A percentile compares a stretch with the other conserved stretches of the same genome.
These are phyloP conservation scores for Aspergillus cristatus DNA, from an alignment of 495 filamentous ascomycete genomes.

Conservation along the genomic window DNA sequence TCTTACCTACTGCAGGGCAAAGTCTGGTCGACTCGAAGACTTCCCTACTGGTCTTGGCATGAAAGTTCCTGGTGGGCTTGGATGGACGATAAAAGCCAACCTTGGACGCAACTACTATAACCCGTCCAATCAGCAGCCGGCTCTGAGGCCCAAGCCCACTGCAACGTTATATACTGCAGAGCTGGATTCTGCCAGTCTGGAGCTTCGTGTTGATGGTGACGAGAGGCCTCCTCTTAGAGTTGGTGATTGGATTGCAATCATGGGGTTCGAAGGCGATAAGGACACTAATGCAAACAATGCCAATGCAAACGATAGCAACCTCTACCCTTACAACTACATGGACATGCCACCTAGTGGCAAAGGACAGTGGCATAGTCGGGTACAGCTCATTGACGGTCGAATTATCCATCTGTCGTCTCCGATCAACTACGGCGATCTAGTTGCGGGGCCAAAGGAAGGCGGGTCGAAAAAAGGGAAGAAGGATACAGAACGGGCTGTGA, in stretches of 20 bases:
- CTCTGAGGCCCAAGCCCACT: too few species aligned
- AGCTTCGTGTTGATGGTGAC: constrained; percentile 29
- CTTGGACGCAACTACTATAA: neutral
- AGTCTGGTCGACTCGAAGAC: constrained; percentile 35
- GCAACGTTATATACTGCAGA: constrained; percentile 3
- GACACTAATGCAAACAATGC: neutral
- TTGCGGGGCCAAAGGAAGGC: neutral
- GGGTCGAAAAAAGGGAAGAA: too few species aligned
- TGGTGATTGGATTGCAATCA: constrained; percentile 50
- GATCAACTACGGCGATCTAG: neutral
- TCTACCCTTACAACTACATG: too few species aligned
- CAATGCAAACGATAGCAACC: too few species aligned
- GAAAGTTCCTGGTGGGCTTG: constrained; percentile 43
- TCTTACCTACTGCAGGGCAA: constrained; percentile 63
- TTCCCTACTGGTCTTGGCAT: constrained; percentile 63
- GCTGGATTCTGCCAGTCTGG: constrained; percentile 24
- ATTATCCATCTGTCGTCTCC: constrained; percentile 12
- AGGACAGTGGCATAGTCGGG: constrained; percentile 19
- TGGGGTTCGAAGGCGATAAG: constrained; percentile 25
- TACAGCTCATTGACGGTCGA: constrained; percentile 5
- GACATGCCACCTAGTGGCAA: too few species aligned
- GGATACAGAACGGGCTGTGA: constrained; percentile 9
- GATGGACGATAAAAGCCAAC: neutral
- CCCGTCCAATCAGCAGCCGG: neutral
- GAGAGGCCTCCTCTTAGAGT: constrained; percentile 26